phyloP scores from a whole-genome alignment of 805 yeast genomes.

The Nakazawaea holstii region DNA sequence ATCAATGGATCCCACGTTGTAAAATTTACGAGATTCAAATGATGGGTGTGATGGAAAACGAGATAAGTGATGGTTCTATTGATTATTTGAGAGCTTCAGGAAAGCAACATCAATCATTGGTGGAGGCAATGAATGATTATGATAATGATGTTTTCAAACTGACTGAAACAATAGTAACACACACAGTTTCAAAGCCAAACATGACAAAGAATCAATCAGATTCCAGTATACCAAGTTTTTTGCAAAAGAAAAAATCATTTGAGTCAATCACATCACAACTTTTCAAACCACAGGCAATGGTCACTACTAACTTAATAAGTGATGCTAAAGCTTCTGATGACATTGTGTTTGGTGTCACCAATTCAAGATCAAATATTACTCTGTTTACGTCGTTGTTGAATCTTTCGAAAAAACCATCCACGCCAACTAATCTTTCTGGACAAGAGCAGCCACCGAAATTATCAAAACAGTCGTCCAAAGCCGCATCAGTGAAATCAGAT shows the following conservation, averaged over 20 bases:
- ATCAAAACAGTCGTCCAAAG: neutral
- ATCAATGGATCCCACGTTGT: slow-evolving; percentile 89
- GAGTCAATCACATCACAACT: neutral
- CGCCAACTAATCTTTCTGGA: neutral
- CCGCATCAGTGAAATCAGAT: neutral
- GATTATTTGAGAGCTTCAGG: slow-evolving; percentile 42
- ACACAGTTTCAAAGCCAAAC: neutral
- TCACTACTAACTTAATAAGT: slow-evolving; percentile 15
- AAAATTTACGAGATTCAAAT: slow-evolving; percentile 92
- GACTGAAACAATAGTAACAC: neutral
- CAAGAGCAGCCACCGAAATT: neutral
- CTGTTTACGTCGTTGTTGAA: slow-evolving; percentile 33
- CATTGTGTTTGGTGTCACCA: slow-evolving; percentile 27
- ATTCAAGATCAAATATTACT: slow-evolving; percentile 30
- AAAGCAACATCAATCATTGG: slow-evolving; percentile 31
- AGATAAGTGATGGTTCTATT: slow-evolving; percentile 62
- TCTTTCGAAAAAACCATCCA: slow-evolving; percentile 20
- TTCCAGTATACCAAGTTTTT: neutral
- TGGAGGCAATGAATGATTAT: slow-evolving; percentile 61
- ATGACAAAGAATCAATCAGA: neutral
- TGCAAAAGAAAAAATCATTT: neutral
- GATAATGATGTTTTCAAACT: slow-evolving; percentile 51
- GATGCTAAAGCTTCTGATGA: slow-evolving; percentile 26
- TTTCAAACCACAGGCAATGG: neutral
- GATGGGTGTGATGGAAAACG: slow-evolving; percentile 98